phyloP scores from a whole-genome alignment of 139 green algal genomes.

The Chlorella vulgaris region DNA sequence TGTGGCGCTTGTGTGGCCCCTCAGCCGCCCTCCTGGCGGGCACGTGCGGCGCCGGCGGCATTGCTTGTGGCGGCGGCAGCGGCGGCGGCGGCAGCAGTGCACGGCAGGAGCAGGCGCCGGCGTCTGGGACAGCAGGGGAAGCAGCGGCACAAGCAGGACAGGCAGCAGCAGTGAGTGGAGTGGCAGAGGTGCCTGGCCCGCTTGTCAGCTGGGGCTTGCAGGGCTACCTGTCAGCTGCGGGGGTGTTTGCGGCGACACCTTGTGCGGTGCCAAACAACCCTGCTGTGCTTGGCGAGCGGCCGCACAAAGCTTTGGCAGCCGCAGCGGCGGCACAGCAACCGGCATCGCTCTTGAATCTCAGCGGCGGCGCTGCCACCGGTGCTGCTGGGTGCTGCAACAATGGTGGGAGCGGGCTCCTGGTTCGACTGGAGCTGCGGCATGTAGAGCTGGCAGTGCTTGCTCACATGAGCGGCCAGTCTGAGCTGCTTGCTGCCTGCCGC shows the following conservation, averaged over 20 bases:
- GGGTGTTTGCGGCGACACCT: no score
- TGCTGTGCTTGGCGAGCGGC: no score
- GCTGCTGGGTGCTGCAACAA: neutral
- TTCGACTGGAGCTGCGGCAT: conserved; percentile 8
- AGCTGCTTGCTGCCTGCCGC: conserved; percentile 5
- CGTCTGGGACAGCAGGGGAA: no score
- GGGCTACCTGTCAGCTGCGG: no score
- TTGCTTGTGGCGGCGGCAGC: neutral
- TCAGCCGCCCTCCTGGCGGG: neutral
- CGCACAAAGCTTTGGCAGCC: neutral
- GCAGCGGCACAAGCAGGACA: no score
- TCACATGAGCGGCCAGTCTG: conserved; percentile 15
- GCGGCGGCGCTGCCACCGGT: neutral
- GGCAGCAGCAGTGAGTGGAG: no score
- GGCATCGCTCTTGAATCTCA: no score
- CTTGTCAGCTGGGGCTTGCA: no score
- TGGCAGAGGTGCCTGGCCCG: no score
- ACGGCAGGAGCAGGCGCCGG: neutral
- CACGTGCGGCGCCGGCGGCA: neutral
- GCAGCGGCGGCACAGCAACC: neutral
- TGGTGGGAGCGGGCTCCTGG: neutral
- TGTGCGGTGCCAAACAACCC: no score
- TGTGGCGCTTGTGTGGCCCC: conserved; percentile 22
- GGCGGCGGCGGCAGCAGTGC: neutral
- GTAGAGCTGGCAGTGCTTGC: conserved; percentile 30